Conservation (phyloP, 192 early-diverging fungal genomes). For the Anaeromyces robustus region DNA sequence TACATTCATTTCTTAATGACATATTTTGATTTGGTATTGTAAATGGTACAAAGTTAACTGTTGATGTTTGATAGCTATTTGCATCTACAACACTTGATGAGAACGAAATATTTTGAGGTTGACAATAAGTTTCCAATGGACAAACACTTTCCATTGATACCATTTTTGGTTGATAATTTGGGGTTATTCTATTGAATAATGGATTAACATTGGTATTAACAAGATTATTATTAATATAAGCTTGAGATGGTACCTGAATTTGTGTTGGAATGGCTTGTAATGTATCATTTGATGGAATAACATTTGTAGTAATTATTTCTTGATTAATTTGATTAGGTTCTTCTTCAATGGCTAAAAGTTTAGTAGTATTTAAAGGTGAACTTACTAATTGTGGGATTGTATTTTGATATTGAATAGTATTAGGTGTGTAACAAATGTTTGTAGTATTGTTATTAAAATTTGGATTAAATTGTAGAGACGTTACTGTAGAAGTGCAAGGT, state of each 20-base stretch:
- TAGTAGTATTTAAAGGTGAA: neutral
- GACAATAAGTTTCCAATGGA: neutral
- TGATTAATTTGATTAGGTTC: too few species aligned
- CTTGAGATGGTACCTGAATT: neutral
- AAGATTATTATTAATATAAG: neutral
- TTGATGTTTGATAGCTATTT: neutral
- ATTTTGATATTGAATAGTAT: neutral
- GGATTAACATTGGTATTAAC: neutral
- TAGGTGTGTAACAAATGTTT: neutral
- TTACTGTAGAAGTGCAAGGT: neutral
- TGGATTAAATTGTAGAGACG: neutral
- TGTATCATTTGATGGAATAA: neutral
- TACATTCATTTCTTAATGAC: neutral
- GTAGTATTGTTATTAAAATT: neutral
- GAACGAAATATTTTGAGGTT: too few species aligned
- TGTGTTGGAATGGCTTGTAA: neutral
- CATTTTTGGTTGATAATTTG: neutral
- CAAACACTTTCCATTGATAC: neutral
- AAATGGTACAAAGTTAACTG: neutral
- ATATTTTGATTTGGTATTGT: neutral
- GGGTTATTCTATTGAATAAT: neutral
- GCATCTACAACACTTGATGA: too few species aligned
- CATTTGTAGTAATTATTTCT: neutral
- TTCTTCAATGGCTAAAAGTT: neutral
- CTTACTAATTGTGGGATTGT: neutral